phyloP scores from a whole-genome alignment of 805 yeast species.

The Grigorovia yakushimaensis region DNA sequence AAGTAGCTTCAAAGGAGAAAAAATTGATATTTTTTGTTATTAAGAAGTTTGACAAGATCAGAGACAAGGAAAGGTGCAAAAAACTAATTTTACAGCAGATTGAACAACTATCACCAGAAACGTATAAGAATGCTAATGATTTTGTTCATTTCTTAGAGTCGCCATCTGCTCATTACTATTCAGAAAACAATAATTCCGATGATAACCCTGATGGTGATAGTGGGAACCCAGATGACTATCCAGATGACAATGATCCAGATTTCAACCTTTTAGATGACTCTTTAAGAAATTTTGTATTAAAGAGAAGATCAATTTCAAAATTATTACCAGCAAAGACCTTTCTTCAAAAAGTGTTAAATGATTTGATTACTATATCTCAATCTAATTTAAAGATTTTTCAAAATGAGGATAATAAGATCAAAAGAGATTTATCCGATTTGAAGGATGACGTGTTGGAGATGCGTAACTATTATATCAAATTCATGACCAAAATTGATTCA shows the following conservation, averaged over 20 bases:
- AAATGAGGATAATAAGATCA: conserved; percentile 39
- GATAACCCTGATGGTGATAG: conserved; percentile 27
- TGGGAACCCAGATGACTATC: conserved; percentile 24
- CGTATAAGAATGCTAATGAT: conserved; percentile 77
- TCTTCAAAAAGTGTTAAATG: conserved; percentile 56
- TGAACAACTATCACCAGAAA: conserved; percentile 76
- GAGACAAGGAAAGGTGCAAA: conserved; percentile 71
- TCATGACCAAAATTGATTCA: conserved; percentile 50
- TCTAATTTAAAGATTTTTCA: conserved; percentile 50
- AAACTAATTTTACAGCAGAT: conserved; percentile 76
- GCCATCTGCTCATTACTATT: conserved; percentile 30
- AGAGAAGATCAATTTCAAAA: conserved; percentile 82
- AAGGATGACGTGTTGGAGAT: conserved; percentile 55
- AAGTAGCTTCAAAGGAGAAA: conserved; percentile 85
- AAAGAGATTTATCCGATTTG: conserved; percentile 43
- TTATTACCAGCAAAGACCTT: conserved; percentile 90
- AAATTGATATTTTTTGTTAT: conserved; percentile 89
- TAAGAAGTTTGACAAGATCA: conserved; percentile 80
- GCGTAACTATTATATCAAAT: conserved; percentile 40
- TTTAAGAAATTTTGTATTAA: conserved; percentile 73
- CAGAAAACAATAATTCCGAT: conserved; percentile 13
- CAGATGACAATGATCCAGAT: conserved; percentile 42
- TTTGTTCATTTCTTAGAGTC: conserved; percentile 76
- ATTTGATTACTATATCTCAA: conserved; percentile 49
- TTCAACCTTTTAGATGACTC: conserved; percentile 82